phyloP scores from a whole-genome alignment of 2,329 filamentous ascomycete genomes.

The Exserohilum rostratum region DNA sequence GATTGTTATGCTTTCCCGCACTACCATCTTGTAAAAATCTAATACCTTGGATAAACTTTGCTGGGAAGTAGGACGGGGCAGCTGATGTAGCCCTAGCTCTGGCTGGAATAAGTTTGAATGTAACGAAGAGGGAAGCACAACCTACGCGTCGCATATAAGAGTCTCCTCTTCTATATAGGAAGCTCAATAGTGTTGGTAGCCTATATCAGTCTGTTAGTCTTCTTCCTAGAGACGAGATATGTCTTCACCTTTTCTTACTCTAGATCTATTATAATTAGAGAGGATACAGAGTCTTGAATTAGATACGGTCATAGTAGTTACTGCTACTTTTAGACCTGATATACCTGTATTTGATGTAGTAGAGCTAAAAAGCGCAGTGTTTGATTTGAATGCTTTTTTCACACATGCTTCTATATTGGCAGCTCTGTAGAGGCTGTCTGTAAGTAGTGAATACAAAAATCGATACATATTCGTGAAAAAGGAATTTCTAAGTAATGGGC shows the following conservation, averaged over 20 bases:
- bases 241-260: constrained; percentile 10
- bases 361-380: constrained; percentile 14
- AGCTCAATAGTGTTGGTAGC: constrained; percentile 18
- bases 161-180: constrained; percentile 9
- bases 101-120: neutral
- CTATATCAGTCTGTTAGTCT: constrained; percentile 9
- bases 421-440: constrained; percentile 30
- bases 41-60: constrained; percentile 20
- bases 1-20: constrained; percentile 18
- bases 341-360: neutral
- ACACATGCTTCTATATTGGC: constrained; percentile 44
- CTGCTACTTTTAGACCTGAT: constrained; percentile 15
- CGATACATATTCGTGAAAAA: constrained; percentile 27
- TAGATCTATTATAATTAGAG: constrained; percentile 22
- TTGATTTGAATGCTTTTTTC: constrained; percentile 12
- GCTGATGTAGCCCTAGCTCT: constrained; percentile 21
- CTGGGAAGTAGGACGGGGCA: constrained; percentile 18
- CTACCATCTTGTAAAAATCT: constrained; percentile 17
- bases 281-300: constrained; percentile 18
- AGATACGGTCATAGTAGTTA: constrained; percentile 19
- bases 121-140: neutral
- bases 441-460: constrained; percentile 33
- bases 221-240: neutral
- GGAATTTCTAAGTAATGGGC: neutral
- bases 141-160: constrained; percentile 17